These are phyloP conservation scores for Aspergillus ochraceus DNA, from an alignment of 2,329 filamentous ascomycete genomes.

Conservation along the genomic window DNA sequence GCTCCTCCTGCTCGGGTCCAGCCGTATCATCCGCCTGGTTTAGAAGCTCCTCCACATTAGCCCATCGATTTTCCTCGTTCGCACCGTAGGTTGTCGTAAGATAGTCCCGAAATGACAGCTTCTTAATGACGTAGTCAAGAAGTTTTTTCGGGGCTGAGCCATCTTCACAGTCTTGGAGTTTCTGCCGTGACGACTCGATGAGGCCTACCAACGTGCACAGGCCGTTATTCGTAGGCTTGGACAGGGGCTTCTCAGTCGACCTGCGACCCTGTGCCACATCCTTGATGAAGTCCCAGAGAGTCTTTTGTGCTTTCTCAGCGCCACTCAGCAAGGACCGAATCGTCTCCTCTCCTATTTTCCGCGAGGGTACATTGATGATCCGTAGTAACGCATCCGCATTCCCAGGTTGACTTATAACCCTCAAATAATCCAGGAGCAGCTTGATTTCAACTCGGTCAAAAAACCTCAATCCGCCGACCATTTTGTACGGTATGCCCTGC, in stretches of 20 bases:
- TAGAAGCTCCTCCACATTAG: constrained; percentile 86
- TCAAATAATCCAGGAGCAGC: constrained; percentile 80
- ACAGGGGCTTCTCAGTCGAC: constrained; percentile 55
- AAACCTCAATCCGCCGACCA: constrained; percentile 89
- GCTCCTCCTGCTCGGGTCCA: constrained; percentile 53
- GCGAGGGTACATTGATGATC: constrained; percentile 79
- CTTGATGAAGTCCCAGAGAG: constrained; percentile 75
- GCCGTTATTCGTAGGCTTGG: constrained; percentile 56
- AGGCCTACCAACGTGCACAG: constrained; percentile 60
- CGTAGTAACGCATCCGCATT: constrained; percentile 84
- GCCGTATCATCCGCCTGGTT: constrained; percentile 73
- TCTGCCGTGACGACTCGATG: constrained; percentile 58
- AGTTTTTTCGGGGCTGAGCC: constrained; percentile 46
- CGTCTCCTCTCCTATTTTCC: constrained; percentile 78
- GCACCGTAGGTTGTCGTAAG: constrained; percentile 70
- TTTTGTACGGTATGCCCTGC: constrained; percentile 80
- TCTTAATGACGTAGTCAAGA: constrained; percentile 60
- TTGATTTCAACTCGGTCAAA: constrained; percentile 91
- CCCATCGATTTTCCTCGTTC: constrained; percentile 77
- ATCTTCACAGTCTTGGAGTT: constrained; percentile 49
- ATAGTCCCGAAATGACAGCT: constrained; percentile 72
- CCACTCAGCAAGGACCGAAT: constrained; percentile 73
- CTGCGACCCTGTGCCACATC: constrained; percentile 55
- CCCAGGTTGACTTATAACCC: constrained; percentile 78
- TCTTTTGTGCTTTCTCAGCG: constrained; percentile 67